These are phyloP conservation scores for Helenozyma rhizophorensis DNA, from an alignment of 805 yeast genomes.

Conservation along the genomic window DNA sequence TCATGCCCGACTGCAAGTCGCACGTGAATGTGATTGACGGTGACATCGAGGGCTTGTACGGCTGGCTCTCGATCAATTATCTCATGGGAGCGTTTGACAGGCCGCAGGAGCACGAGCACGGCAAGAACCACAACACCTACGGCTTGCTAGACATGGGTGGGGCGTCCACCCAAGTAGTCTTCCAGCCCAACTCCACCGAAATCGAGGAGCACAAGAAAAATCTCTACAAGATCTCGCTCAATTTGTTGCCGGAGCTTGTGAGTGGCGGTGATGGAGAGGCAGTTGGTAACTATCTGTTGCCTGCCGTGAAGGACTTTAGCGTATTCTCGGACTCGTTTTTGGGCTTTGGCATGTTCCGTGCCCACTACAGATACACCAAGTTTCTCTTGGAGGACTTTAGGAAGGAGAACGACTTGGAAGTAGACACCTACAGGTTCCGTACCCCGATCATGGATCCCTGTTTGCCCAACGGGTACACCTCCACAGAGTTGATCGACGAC, in stretches of 20 bases:
- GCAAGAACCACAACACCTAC: constrained; percentile 44
- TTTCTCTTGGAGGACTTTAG: constrained; percentile 24
- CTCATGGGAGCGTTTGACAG: constrained; percentile 42
- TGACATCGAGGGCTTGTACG: constrained; percentile 60
- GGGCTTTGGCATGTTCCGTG: constrained; percentile 60
- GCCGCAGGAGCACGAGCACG: constrained; percentile 37
- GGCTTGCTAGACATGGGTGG: constrained; percentile 65
- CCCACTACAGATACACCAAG: constrained; percentile 44
- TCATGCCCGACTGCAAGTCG: constrained; percentile 55
- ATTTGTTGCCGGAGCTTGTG: constrained; percentile 25
- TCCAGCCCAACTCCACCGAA: constrained; percentile 51
- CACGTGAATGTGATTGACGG: constrained; percentile 63
- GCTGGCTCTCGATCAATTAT: constrained; percentile 63
- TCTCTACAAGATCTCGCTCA: constrained; percentile 42
- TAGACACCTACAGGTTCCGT: constrained; percentile 13
- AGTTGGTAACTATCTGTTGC: constrained; percentile 7
- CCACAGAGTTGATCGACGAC: constrained; percentile 20
- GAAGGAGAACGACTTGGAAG: constrained; percentile 12
- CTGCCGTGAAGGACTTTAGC: constrained; percentile 27
- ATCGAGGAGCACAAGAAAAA: constrained; percentile 41
- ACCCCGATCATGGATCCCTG: constrained; percentile 52
- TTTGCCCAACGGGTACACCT: constrained; percentile 44
- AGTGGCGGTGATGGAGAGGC: constrained; percentile 2
- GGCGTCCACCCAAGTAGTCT: constrained; percentile 61
- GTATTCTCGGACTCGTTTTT: constrained; percentile 54